phyloP scores from a whole-genome alignment of 78 protist species.

The Dictyostelium intermedium region DNA sequence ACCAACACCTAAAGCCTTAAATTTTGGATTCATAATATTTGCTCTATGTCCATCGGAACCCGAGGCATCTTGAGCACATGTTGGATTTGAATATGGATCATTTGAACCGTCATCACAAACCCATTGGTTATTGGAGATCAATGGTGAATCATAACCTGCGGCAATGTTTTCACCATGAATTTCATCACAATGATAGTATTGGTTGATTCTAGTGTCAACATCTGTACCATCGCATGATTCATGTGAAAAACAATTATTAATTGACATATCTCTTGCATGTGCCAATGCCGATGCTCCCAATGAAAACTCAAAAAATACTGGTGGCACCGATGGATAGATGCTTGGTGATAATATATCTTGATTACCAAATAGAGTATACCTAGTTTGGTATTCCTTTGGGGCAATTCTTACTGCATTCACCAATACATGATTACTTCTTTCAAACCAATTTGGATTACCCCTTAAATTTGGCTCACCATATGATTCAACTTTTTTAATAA shows the following conservation, averaged over 20 bases:
- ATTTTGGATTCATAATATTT: slow-evolving; percentile 34
- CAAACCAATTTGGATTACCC: slow-evolving; percentile 40
- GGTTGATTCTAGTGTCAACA: slow-evolving; percentile 10
- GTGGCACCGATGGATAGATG: slow-evolving; percentile 30
- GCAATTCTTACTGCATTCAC: slow-evolving; percentile 66
- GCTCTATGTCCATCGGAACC: slow-evolving; percentile 46
- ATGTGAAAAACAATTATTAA: slow-evolving; percentile 20
- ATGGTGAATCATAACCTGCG: slow-evolving; percentile 28
- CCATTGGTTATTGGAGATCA: slow-evolving; percentile 58
- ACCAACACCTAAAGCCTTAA: slow-evolving; percentile 21
- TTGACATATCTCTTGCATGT: slow-evolving; percentile 41
- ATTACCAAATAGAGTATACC: slow-evolving; percentile 17
- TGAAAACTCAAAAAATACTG: slow-evolving; percentile 18
- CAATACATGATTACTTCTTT: slow-evolving; percentile 39
- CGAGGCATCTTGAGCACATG: slow-evolving; percentile 14
- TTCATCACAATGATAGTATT: slow-evolving; percentile 32
- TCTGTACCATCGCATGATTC: slow-evolving; percentile 55
- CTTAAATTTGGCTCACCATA: slow-evolving; percentile 48
- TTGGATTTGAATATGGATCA: slow-evolving; percentile 9
- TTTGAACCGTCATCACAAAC: slow-evolving; percentile 46
- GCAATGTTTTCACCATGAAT: slow-evolving; percentile 51
- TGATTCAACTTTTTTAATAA: background rate
- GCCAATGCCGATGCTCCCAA: background rate
- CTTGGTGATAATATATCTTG: background rate
- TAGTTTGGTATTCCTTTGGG: slow-evolving; percentile 16